phyloP scores from a whole-genome alignment of 2,329 filamentous ascomycete genomes.

The Clarireedia hainanense region DNA sequence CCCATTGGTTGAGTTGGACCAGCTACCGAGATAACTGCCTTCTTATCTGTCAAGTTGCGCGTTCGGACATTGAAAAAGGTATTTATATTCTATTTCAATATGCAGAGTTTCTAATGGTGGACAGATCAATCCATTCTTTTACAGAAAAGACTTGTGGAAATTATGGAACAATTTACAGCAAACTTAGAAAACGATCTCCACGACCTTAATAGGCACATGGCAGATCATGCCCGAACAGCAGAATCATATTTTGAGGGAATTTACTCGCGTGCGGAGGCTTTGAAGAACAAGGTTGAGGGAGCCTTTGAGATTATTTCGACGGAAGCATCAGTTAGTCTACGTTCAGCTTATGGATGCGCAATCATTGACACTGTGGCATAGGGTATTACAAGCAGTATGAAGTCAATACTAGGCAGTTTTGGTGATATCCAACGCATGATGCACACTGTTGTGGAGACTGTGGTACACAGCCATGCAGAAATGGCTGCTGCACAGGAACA shows the following conservation, averaged over 20 bases:
- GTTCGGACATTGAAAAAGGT: conserved; percentile 50
- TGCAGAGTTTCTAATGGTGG: conserved; percentile 11
- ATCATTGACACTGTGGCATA: neutral
- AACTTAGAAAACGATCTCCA: conserved; percentile 20
- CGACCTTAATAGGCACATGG: conserved; percentile 17
- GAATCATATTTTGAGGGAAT: conserved; percentile 21
- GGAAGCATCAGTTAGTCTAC: conserved; percentile 7
- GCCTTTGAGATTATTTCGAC: conserved; percentile 21
- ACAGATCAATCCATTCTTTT: conserved; percentile 26
- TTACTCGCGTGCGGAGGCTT: conserved; percentile 15
- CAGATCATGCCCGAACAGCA: conserved; percentile 13
- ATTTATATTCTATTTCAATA: conserved; percentile 5
- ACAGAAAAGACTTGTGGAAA: conserved; percentile 23
- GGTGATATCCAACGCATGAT: conserved; percentile 15
- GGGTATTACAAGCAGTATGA: conserved; percentile 2
- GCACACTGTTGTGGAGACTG: conserved; percentile 13
- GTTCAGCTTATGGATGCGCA: neutral
- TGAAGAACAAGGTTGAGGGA: conserved; percentile 18
- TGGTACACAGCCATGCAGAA: conserved; percentile 20
- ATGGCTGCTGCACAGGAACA: conserved; percentile 24
- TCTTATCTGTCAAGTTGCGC: conserved; percentile 53
- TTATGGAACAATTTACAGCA: conserved; percentile 23
- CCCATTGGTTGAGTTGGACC: conserved; percentile 58
- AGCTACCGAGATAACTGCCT: conserved; percentile 53
- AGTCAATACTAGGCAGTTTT: conserved; percentile 7